A percentile compares a stretch with the other conserved stretches of the same genome.
Evolutionary conservation across 371 early-diverging fungal species (phyloP).

Genomic region (Circinella umbellata): DNA sequence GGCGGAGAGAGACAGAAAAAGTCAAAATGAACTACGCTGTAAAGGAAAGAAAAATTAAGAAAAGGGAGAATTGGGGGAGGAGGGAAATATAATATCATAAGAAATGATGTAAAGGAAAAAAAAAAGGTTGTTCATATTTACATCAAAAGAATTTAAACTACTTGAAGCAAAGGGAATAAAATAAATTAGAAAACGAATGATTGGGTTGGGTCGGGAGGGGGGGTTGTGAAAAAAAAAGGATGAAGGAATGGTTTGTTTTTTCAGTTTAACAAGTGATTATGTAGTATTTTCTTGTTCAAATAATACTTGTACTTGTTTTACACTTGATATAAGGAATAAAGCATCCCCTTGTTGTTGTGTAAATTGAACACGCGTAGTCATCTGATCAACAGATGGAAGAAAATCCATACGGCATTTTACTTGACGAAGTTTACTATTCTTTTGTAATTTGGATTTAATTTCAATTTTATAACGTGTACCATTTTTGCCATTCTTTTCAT

Average conservation of each 20-base stretch:
- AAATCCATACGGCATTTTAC: slow-evolving; percentile 53
- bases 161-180: slow-evolving; percentile 6
- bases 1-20: too few relatives aligned
- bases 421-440: slow-evolving; percentile 34
- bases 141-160: background rate
- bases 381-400: slow-evolving; percentile 30
- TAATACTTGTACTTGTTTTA: slow-evolving; percentile 17
- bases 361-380: slow-evolving; percentile 37
- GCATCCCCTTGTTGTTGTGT: slow-evolving; percentile 49
- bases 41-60: background rate
- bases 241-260: slow-evolving; percentile 2
- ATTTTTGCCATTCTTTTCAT: slow-evolving; percentile 44
- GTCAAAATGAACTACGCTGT: too few relatives aligned
- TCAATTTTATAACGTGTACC: slow-evolving; percentile 49
- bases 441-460: slow-evolving; percentile 36
- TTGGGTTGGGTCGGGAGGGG: background rate
- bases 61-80: background rate
- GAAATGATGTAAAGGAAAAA: background rate
- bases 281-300: slow-evolving; percentile 17
- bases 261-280: slow-evolving; percentile 6
- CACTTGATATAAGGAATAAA: slow-evolving; percentile 20
- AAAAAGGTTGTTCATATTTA: slow-evolving; percentile 9
- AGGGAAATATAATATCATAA: background rate
- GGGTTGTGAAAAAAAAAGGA: background rate
- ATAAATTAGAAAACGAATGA: slow-evolving; percentile 3